Base-by-base conservation (phyloP, 345 rosid genomes). In the Lumnitzera littorea region DNA sequence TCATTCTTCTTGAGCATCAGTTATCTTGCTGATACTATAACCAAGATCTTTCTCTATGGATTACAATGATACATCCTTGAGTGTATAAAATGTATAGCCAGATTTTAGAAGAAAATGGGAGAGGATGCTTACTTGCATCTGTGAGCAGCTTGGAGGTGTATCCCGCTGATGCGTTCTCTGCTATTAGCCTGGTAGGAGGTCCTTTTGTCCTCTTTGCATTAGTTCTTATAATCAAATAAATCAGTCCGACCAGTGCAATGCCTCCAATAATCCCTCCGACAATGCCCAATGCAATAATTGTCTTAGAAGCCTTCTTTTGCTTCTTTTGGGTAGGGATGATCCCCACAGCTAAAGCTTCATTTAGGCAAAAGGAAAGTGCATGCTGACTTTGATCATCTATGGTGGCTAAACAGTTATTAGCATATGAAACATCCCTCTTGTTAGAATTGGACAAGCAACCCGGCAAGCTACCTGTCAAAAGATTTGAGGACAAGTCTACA, bases 331-430 rank as follows among this genome's bases (percentile, higher is more conserved):
- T 78, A 15, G 91, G 89, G 59, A 94, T 20, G 63, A 86, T 70
- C 60, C 97, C 99, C 41, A 90, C 97, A 48, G 99, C 97, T 49
- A 94, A 77, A 63, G 99, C 97, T 75, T 88, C 89, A 60, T 87
- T 94, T 27, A 70, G 79, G 73, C 99, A 90, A 20, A 84, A 77
- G 52, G 87, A 71, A 58, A 82, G 58, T 11, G 89, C 91, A 66
- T 83, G 82, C 24, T 94, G 99, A 63, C 69, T 66, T 75, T 70
- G 74, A 62, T 72, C 75, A 41, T 55, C 59, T 17, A 72, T 63
- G 54, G 68, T 63, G 54, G 68, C 78, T 15, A 94, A 74, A 69
- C 99, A 94, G 74, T 94, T 94, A 27, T 79, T 70, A 46, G 79
- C 76, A 67, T 79, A 88, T 59, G 63, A 31, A 64, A 78, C 73